These are phyloP conservation scores for Clavariopsis aquatica DNA, from an alignment of 495 filamentous ascomycete species.

Conservation along the genomic window DNA sequence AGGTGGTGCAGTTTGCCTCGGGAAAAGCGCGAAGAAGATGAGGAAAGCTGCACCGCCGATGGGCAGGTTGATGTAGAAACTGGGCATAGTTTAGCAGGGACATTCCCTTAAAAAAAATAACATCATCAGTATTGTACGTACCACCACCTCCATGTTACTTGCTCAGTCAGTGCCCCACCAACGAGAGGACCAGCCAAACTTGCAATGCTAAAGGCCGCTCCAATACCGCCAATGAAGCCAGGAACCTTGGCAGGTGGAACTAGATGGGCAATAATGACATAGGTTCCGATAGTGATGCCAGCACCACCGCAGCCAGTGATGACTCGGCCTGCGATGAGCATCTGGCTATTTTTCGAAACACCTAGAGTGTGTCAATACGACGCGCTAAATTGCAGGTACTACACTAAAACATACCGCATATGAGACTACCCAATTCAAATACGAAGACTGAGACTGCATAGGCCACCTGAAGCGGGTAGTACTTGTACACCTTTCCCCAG, in stretches of 20 bases:
- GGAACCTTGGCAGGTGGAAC: constrained; percentile 47
- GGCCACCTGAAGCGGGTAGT: background rate
- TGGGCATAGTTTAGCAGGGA: background rate
- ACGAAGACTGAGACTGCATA: background rate
- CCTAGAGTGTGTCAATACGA: too few relatives aligned
- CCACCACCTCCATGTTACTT: constrained; percentile 29
- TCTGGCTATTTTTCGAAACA: background rate
- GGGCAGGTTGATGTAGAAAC: constrained; percentile 37
- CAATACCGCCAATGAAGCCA: constrained; percentile 42
- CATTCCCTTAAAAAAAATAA: background rate
- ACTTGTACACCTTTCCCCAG: constrained; percentile 16
- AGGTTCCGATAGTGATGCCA: constrained; percentile 35
- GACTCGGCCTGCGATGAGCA: constrained; percentile 31
- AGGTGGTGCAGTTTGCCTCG: background rate
- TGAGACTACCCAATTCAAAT: constrained; percentile 10
- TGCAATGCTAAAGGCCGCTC: constrained; percentile 38
- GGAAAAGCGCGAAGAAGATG: constrained; percentile 19
- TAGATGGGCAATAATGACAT: constrained; percentile 47
- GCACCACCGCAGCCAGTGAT: constrained; percentile 30
- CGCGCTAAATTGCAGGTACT: too few relatives aligned
- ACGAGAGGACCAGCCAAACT: constrained; percentile 46
- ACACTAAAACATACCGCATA: constrained; percentile 7
- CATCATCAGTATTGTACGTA: background rate
- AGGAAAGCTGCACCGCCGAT: constrained; percentile 10
- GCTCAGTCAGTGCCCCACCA: constrained; percentile 41